These are phyloP conservation scores for Hemisphaericaspora lyxosophila DNA, from an alignment of 1,139 yeast genomes.

Conservation along the genomic window DNA sequence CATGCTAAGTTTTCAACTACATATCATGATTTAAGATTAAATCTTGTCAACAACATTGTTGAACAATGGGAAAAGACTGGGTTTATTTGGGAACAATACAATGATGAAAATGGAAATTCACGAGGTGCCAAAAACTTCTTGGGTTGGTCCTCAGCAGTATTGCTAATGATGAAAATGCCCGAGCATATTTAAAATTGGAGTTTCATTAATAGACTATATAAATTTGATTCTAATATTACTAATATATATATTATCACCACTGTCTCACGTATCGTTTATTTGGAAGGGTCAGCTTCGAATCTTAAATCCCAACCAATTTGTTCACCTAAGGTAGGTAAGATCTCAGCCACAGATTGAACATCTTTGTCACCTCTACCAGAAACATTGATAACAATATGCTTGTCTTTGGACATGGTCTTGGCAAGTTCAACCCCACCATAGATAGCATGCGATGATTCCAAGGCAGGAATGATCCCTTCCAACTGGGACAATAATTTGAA, in stretches of 20 bases:
- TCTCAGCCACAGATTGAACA: slow-evolving; percentile 95
- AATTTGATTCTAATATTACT: too few species aligned
- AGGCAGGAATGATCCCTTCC: slow-evolving; percentile 98
- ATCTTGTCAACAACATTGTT: slow-evolving; percentile 67
- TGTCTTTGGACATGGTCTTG: slow-evolving; percentile 74
- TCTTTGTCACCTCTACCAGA: slow-evolving; percentile 99
- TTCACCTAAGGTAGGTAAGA: slow-evolving; percentile 85
- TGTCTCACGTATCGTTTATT: slow-evolving; percentile 15
- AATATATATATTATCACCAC: neutral
- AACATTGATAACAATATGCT: slow-evolving; percentile 80
- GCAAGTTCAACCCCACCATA: slow-evolving; percentile 90
- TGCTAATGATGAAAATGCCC: slow-evolving; percentile 82
- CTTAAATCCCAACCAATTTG: slow-evolving; percentile 94
- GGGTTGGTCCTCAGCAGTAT: slow-evolving; percentile 90
- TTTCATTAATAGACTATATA: neutral
- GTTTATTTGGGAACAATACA: slow-evolving; percentile 89
- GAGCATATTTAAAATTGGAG: slow-evolving; percentile 21
- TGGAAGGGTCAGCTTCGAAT: slow-evolving; percentile 61
- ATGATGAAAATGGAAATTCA: slow-evolving; percentile 71
- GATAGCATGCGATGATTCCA: slow-evolving; percentile 95
- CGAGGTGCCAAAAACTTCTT: slow-evolving; percentile 86
- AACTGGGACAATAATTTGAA: slow-evolving; percentile 84
- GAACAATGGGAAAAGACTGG: slow-evolving; percentile 74
- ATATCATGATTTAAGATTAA: slow-evolving; percentile 60
- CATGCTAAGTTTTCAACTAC: slow-evolving; percentile 35